phyloP scores from a whole-genome alignment of 1,284 basidiomycete genomes.

The Puccinia novopanici region DNA sequence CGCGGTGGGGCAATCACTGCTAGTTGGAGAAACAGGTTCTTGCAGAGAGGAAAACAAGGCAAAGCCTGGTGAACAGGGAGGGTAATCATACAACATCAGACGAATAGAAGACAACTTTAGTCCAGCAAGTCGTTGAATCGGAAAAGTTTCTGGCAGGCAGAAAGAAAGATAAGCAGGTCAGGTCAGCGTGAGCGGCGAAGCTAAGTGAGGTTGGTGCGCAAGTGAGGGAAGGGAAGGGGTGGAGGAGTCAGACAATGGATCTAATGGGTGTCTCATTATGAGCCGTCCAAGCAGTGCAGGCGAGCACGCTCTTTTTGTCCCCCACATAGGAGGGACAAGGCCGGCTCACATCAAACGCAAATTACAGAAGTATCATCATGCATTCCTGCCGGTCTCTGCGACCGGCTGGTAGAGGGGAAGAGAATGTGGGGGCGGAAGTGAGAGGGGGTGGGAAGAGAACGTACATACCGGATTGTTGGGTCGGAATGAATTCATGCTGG shows the following conservation, averaged over 20 bases:
- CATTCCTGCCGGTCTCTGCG: too few relatives aligned
- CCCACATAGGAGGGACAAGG: background rate
- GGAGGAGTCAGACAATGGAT: conserved; percentile 25
- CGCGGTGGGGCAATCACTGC: too few relatives aligned
- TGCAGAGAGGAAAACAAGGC: too few relatives aligned
- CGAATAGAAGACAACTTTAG: too few relatives aligned
- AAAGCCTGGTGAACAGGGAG: too few relatives aligned
- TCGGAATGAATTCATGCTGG: background rate
- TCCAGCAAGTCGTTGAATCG: too few relatives aligned
- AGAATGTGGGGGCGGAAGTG: background rate
- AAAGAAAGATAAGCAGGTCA: background rate
- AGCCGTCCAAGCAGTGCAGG: conserved; percentile 22
- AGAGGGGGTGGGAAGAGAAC: background rate
- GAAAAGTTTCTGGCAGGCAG: too few relatives aligned
- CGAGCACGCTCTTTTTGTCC: conserved; percentile 29
- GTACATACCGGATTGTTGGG: background rate
- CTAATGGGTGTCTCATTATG: conserved; percentile 12
- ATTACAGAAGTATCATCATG: conserved; percentile 29
- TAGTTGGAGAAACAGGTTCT: too few relatives aligned
- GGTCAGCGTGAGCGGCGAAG: background rate
- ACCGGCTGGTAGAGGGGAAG: background rate
- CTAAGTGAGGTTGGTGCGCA: background rate
- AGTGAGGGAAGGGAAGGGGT: background rate
- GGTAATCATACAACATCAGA: too few relatives aligned
- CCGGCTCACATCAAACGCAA: conserved; percentile 26